A percentile compares a stretch with the other conserved stretches of the same genome.
These are phyloP conservation scores for Candida hispaniensis DNA, from an alignment of 805 yeast genomes.

Conservation along the genomic window DNA sequence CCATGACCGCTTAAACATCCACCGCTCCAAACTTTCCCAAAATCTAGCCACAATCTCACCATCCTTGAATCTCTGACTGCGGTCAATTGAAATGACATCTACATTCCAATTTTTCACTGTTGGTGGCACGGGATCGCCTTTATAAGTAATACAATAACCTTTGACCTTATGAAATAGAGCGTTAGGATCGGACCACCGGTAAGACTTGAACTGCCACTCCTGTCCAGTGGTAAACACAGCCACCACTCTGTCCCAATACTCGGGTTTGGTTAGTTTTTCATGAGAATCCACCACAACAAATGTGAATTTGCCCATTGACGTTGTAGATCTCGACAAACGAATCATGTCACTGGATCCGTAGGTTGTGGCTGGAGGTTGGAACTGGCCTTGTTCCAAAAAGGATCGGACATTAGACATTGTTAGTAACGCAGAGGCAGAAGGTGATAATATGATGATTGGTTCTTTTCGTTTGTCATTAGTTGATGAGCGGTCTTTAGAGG, in stretches of 20 bases:
- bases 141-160: constrained; percentile 69
- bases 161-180: constrained; percentile 69
- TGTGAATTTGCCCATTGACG: constrained; percentile 47
- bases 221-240: constrained; percentile 97
- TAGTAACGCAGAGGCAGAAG: constrained; percentile 64
- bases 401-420: constrained; percentile 55
- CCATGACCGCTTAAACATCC: constrained; percentile 59
- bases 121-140: constrained; percentile 69
- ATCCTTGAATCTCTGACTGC: constrained; percentile 77
- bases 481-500: neutral
- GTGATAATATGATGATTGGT: constrained; percentile 68
- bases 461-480: constrained; percentile 27
- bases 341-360: constrained; percentile 14
- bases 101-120: constrained; percentile 84
- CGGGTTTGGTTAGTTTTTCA: constrained; percentile 81
- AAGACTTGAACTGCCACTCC: constrained; percentile 88
- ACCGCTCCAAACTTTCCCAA: constrained; percentile 75
- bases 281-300: constrained; percentile 82
- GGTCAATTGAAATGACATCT: constrained; percentile 62
- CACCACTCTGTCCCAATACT: constrained; percentile 95
- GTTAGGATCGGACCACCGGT: constrained; percentile 74
- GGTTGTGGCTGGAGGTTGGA: constrained; percentile 35
- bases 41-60: constrained; percentile 73
- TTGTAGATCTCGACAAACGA: constrained; percentile 29
- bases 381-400: constrained; percentile 63